Base-by-base conservation (phyloP, 352 stramenopile genomes). In the Phytophthora podocarpi region DNA sequence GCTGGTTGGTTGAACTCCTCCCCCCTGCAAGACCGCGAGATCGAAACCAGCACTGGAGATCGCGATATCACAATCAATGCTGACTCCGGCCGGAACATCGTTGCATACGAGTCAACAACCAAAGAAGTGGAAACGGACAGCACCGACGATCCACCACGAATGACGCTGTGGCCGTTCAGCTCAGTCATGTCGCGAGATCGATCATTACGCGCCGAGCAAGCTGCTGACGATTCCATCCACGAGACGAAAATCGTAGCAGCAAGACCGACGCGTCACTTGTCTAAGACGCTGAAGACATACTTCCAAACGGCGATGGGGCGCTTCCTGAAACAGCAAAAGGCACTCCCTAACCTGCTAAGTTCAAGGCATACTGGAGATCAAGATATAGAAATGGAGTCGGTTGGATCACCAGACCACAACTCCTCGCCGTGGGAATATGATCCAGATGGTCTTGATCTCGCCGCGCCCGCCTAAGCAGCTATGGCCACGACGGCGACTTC, bases 331-430 rank as follows among this genome's bases (percentile, higher is more conserved):
- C n/a, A 41, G 35, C 35, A 41, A 12, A n/a, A 12, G 10, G 11
- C 18, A 0, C 3, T 5, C 0, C 10, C 1, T 0, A 11, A 1
- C 7, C n/a, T 16, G 23, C n/a, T 5, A 15, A 13, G 1, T 12
- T 13, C 35, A 16, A 41, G n/a, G 0, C 1, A 2, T 0, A 24
- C 5, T 13, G 35, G 35, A 24, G n/a, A 1, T 1, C n/a, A 11
- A 2, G 35, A 26, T 12, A 16, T 41, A n/a, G n/a, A n/a, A n/a
- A n/a, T n/a, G n/a, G 35, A 24, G 5, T 41, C 16, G 35, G n/a
- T 5, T 3, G 35, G 35, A n/a, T n/a, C n/a, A n/a, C n/a, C n/a
- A n/a, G n/a, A n/a, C 4, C 35, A 41, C 7, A n/a, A 12, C 16
- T 12, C n/a, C 0, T 41, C 35, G 2, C 0, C n/a, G 4, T 5